Conservation (phyloP, 352 stramenopile species). For the Pythium myriotylum region DNA sequence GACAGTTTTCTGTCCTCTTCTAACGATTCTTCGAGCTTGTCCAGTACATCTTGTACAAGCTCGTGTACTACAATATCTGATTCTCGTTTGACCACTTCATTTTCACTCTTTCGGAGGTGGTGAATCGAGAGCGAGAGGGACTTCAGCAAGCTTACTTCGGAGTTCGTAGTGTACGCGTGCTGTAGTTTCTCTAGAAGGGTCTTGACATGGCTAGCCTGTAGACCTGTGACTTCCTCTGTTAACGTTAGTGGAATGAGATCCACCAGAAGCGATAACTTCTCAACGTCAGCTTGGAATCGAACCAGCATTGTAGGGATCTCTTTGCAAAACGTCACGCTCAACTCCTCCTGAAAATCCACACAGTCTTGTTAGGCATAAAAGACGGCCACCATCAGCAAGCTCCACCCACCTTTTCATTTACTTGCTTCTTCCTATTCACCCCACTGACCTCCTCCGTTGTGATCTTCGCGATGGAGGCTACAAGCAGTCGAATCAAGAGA, state of each 20-base stretch:
- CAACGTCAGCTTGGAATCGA: slow-evolving; percentile 75
- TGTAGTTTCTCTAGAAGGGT: slow-evolving; percentile 78
- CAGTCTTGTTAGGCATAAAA: background rate
- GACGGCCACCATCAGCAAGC: background rate
- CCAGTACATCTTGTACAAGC: slow-evolving; percentile 66
- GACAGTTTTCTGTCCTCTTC: slow-evolving; percentile 55
- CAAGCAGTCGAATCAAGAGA: slow-evolving; percentile 73
- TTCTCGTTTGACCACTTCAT: slow-evolving; percentile 80
- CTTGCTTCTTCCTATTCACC: slow-evolving; percentile 50
- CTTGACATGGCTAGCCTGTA: slow-evolving; percentile 71
- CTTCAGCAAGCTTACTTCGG: slow-evolving; percentile 70
- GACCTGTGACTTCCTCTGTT: slow-evolving; percentile 60
- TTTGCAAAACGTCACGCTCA: slow-evolving; percentile 78
- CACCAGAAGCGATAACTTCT: slow-evolving; percentile 77
- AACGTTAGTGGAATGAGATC: slow-evolving; percentile 74
- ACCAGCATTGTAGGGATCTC: slow-evolving; percentile 79
- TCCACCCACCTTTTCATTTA: slow-evolving; percentile 51
- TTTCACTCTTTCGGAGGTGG: slow-evolving; percentile 69
- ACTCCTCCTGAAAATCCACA: slow-evolving; percentile 53
- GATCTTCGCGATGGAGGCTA: slow-evolving; percentile 70
- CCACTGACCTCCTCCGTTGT: slow-evolving; percentile 30
- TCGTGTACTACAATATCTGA: slow-evolving; percentile 76
- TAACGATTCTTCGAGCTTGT: slow-evolving; percentile 57
- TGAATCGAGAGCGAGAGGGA: slow-evolving; percentile 67
- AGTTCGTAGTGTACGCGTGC: slow-evolving; percentile 66